These are phyloP conservation scores for Chaetomium sp. DNA, from an alignment of 2,329 filamentous ascomycete genomes.

Conservation along the genomic window DNA sequence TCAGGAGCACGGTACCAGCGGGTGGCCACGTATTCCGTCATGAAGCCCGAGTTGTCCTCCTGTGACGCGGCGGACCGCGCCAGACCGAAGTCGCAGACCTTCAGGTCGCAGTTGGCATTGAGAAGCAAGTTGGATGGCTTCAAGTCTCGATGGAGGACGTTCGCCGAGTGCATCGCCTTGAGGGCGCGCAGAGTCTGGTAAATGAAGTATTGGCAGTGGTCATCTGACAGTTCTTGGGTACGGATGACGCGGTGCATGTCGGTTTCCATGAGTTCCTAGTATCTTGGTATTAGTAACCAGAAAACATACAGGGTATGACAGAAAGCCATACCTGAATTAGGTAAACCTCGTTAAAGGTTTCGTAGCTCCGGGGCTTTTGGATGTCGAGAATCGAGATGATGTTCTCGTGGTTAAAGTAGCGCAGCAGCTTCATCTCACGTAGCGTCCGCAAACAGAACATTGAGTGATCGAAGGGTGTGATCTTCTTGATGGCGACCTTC, in stretches of 20 bases:
- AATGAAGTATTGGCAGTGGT: slow-evolving; percentile 99
- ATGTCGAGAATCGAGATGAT: slow-evolving; percentile 99
- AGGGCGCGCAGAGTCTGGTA: slow-evolving; percentile 97
- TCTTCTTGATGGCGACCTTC: slow-evolving; percentile 99
- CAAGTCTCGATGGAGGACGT: slow-evolving; percentile 94
- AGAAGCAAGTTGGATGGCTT: slow-evolving; percentile 97
- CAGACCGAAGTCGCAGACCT: slow-evolving; percentile 97
- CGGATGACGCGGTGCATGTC: slow-evolving; percentile 99
- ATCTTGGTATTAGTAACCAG: slow-evolving; percentile 18
- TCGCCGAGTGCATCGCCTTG: slow-evolving; percentile 99
- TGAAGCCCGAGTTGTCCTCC: slow-evolving; percentile 99
- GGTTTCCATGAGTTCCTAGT: slow-evolving; percentile 95
- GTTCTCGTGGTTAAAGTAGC: slow-evolving; percentile 99
- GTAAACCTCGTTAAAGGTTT: slow-evolving; percentile 96
- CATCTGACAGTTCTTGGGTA: slow-evolving; percentile 96
- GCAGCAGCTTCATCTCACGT: slow-evolving; percentile 97
- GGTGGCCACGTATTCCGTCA: slow-evolving; percentile 99
- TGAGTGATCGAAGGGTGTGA: slow-evolving; percentile 97
- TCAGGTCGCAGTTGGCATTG: slow-evolving; percentile 98
- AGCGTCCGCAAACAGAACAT: slow-evolving; percentile 98
- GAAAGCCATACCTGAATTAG: slow-evolving; percentile 78
- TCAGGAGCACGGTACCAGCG: slow-evolving; percentile 98
- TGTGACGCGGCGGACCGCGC: slow-evolving; percentile 94
- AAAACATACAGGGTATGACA: slow-evolving; percentile 20
- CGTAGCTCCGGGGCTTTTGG: slow-evolving; percentile 94